Percentiles rank a stretch among this genome's conserved stretches.
Conservation (phyloP, 805 yeast genomes). For the Pichia paraexigua region DNA sequence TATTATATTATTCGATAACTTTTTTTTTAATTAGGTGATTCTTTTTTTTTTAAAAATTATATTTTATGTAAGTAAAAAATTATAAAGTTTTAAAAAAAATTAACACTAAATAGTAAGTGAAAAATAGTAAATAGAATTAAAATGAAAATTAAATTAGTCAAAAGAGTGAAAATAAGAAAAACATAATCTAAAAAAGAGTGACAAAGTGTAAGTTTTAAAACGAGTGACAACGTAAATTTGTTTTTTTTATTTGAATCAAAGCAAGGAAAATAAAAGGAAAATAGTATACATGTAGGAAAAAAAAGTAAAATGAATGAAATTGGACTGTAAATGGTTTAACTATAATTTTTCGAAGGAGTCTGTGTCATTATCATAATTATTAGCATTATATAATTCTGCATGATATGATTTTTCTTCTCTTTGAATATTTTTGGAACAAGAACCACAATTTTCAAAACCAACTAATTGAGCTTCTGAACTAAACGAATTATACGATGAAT, state of each 20-base stretch:
- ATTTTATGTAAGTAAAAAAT: not conserved
- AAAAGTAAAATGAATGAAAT: too few species aligned
- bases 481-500: conserved; percentile 5
- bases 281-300: not conserved
- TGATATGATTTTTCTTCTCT: conserved; percentile 7
- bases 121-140: not conserved
- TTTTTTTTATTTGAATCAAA: not conserved
- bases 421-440: conserved; percentile 2
- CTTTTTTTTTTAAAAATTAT: not conserved
- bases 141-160: not conserved
- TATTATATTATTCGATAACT: not conserved
- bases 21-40: not conserved
- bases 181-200: not conserved
- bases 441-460: conserved; percentile 9
- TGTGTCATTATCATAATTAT: not conserved
- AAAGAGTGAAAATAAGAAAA: not conserved
- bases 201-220: not conserved
- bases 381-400: conserved; percentile 6
- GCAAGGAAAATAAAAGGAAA: not conserved
- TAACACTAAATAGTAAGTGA: not conserved
- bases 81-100: not conserved
- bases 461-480: conserved; percentile 12
- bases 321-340: too few species aligned
- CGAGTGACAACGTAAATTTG: not conserved
- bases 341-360: not conserved